Conservation (phyloP, 2,329 filamentous ascomycete genomes). For the Aspergillus melleus region DNA sequence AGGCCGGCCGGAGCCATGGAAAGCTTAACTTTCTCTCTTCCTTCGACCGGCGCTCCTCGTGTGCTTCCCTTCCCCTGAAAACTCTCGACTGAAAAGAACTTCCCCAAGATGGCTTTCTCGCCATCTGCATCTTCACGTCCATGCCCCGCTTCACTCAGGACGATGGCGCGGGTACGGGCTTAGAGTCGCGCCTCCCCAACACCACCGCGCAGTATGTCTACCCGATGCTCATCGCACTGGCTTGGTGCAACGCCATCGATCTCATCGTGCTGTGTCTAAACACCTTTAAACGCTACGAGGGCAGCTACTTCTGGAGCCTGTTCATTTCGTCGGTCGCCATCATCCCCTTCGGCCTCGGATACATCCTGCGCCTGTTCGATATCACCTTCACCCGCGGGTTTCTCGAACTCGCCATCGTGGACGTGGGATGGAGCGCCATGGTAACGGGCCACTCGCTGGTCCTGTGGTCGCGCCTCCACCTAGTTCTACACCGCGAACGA, state of each 20-base stretch:
- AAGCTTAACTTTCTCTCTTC: background rate
- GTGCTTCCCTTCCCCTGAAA: background rate
- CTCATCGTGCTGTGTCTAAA: constrained; percentile 48
- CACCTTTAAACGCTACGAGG: constrained; percentile 47
- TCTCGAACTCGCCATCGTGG: constrained; percentile 39
- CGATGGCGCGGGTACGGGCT: constrained; percentile 6
- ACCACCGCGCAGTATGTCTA: constrained; percentile 31
- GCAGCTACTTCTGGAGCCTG: constrained; percentile 52
- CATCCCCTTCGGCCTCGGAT: constrained; percentile 47
- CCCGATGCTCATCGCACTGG: constrained; percentile 42
- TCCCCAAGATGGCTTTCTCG: background rate
- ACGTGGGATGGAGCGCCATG: constrained; percentile 47
- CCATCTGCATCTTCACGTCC: background rate
- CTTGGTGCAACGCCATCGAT: constrained; percentile 52
- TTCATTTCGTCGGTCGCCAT: constrained; percentile 45
- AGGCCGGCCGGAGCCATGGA: background rate
- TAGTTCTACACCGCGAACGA: constrained; percentile 40
- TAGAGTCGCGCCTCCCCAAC: constrained; percentile 4
- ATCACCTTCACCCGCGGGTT: constrained; percentile 36
- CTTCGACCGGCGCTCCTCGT: no score
- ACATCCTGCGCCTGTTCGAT: constrained; percentile 46
- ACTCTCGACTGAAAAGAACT: background rate
- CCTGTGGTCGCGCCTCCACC: constrained; percentile 50
- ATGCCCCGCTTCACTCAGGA: constrained; percentile 14
- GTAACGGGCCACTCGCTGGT: constrained; percentile 51